These are phyloP conservation scores for Fusarium sambucinum DNA, from an alignment of 2,329 filamentous ascomycete species.

Conservation along the genomic window DNA sequence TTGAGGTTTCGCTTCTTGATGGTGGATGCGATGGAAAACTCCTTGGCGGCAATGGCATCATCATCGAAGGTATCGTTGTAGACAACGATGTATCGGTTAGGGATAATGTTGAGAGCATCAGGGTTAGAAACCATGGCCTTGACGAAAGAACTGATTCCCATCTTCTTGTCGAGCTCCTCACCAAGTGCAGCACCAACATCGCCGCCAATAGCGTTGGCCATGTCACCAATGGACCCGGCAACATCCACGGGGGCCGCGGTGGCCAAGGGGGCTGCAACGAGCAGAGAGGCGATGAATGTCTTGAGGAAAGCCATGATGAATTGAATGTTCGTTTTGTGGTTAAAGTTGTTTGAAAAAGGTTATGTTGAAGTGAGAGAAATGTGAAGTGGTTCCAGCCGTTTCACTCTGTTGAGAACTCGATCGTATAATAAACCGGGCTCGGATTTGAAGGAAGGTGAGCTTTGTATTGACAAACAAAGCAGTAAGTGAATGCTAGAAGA, in stretches of 20 bases:
- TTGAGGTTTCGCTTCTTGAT: conserved; percentile 69
- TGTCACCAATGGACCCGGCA: conserved; percentile 27
- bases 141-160: conserved; percentile 50
- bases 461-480: conserved; percentile 25
- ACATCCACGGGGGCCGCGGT: conserved; percentile 45
- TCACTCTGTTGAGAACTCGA: conserved; percentile 41
- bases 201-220: conserved; percentile 31
- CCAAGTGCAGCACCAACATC: conserved; percentile 23
- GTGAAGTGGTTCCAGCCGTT: conserved; percentile 50
- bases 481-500: conserved; percentile 44
- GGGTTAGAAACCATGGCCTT: conserved; percentile 62
- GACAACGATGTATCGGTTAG: conserved; percentile 73
- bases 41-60: conserved; percentile 62
- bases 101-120: conserved; percentile 61
- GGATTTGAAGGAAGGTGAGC: conserved; percentile 29
- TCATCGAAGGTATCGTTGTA: conserved; percentile 68
- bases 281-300: conserved; percentile 44
- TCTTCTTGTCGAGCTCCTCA: conserved; percentile 31
- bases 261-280: conserved; percentile 47
- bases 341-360: conserved; percentile 28
- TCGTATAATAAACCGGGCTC: conserved; percentile 38
- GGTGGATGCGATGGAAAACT: conserved; percentile 60
- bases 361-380: conserved; percentile 35
- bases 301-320: conserved; percentile 47
- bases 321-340: conserved; percentile 28